These are phyloP conservation scores for Amaranthus hypochondriacus DNA, from an alignment of 148 eudicot species.

Conservation along the genomic window DNA sequence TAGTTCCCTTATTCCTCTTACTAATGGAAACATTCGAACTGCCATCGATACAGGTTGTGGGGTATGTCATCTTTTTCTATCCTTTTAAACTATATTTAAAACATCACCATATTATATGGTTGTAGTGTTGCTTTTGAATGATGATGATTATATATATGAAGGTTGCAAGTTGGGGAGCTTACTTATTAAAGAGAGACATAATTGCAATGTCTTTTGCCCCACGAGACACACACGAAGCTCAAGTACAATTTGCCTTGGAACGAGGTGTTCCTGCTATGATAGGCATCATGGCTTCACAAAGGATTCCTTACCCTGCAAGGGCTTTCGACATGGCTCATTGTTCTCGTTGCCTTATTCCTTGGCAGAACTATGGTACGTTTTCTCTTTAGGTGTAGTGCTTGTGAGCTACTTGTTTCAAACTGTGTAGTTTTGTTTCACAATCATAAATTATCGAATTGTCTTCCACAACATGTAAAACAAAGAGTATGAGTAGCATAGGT, in stretches of 20 bases:
- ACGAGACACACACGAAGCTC: conserved; percentile 95
- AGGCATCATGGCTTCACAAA: conserved; percentile 72
- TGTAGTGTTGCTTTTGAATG: conserved; percentile 3
- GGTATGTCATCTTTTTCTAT: conserved; percentile 26
- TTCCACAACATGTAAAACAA: too few species aligned
- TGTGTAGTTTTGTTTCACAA: too few species aligned
- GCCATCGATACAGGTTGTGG: conserved; percentile 97
- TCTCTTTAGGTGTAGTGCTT: not conserved
- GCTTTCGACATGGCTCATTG: conserved; percentile 99
- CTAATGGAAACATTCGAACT: conserved; percentile 64
- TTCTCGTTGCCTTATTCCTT: conserved; percentile 91
- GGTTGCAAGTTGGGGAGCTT: conserved; percentile 99
- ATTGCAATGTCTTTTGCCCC: conserved; percentile 94
- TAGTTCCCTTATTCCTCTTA: conserved; percentile 61
- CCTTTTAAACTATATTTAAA: not conserved
- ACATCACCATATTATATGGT: not conserved
- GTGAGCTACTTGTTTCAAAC: too few species aligned
- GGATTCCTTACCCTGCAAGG: conserved; percentile 90
- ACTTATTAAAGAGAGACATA: conserved; percentile 74
- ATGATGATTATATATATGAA: conserved; percentile 7
- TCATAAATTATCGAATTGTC: too few species aligned
- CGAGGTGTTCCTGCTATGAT: conserved; percentile 99
- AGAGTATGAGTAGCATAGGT: too few species aligned
- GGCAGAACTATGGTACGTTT: conserved; percentile 57
- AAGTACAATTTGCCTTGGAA: conserved; percentile 89